Conservation (phyloP, 305 asterid genomes). For the Fraxinus latifolia region DNA sequence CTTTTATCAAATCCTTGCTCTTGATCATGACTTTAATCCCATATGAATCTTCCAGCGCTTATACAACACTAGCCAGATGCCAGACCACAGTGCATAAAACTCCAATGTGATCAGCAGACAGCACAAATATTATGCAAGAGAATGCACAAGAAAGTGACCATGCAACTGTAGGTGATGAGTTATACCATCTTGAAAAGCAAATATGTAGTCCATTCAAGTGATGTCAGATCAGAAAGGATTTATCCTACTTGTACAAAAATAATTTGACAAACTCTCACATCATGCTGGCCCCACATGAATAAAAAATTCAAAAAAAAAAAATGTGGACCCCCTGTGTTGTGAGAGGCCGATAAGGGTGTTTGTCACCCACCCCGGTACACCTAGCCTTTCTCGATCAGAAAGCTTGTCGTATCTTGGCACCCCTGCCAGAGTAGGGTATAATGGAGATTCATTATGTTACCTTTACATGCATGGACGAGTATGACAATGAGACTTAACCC, state of each 20-base stretch:
- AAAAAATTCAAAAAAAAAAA: no score
- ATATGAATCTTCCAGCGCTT: neutral
- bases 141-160: no score
- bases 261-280: no score
- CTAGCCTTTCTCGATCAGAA: no score
- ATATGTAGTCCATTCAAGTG: neutral
- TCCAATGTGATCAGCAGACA: neutral
- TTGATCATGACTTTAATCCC: neutral
- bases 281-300: no score
- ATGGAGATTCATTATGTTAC: neutral
- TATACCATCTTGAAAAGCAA: neutral
- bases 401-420: neutral
- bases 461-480: neutral
- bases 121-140: no score
- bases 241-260: no score
- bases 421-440: neutral
- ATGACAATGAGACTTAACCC: neutral
- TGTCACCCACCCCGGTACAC: no score
- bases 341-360: no score
- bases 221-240: neutral
- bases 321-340: no score
- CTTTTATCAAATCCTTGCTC: neutral
- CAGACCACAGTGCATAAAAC: neutral
- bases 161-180: no score
- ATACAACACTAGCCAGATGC: neutral